These are phyloP conservation scores for Venturia carpophila DNA, from an alignment of 2,329 filamentous ascomycete species.

Conservation along the genomic window DNA sequence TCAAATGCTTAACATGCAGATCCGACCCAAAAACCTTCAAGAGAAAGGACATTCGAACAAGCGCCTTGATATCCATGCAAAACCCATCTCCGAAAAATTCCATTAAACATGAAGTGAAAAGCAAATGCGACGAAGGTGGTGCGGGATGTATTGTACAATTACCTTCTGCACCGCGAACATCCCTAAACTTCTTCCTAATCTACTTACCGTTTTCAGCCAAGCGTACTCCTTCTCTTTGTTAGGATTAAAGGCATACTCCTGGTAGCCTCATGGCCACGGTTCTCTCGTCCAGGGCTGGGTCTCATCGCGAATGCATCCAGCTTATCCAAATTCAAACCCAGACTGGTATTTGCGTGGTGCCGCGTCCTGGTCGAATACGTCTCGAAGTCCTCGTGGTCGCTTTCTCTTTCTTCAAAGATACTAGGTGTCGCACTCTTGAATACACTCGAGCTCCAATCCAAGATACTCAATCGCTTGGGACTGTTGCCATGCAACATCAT, in stretches of 20 bases:
- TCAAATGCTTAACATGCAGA: not conserved
- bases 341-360: not conserved
- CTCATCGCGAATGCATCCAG: constrained; percentile 1
- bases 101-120: not conserved
- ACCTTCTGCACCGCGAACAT: not conserved
- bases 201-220: not conserved
- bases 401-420: constrained; percentile 9
- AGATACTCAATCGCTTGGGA: constrained; percentile 6
- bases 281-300: not conserved
- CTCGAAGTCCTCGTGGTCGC: constrained; percentile 5
- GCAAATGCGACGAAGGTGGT: not conserved
- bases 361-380: constrained; percentile 1
- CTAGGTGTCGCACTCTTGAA: constrained; percentile 11
- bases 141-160: not conserved
- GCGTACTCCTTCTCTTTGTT: not conserved
- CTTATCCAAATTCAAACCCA: not conserved
- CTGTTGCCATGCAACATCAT: not conserved
- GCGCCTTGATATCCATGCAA: not conserved
- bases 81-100: not conserved
- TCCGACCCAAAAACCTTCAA: not conserved
- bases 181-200: not conserved
- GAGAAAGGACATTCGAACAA: not conserved
- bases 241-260: not conserved
- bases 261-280: not conserved
- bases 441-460: constrained; percentile 12